A percentile compares a stretch with the other conserved stretches of the same genome.
phyloP scores from a whole-genome alignment of 2,329 filamentous ascomycete genomes.

The Cadophora sp. region DNA sequence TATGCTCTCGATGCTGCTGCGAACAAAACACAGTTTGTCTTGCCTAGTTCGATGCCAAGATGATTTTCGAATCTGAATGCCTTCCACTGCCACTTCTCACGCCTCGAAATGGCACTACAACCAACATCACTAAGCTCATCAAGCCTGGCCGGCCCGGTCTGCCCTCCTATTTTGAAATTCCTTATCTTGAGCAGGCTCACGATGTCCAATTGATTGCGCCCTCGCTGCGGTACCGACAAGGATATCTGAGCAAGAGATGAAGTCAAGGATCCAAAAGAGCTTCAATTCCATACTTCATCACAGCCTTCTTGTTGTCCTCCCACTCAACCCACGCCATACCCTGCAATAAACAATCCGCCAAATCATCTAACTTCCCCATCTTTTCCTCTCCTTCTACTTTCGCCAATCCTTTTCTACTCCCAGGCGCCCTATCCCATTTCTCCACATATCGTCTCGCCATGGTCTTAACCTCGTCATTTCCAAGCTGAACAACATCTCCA shows the following conservation, averaged over 20 bases:
- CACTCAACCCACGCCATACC: conserved; percentile 79
- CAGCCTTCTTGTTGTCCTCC: conserved; percentile 63
- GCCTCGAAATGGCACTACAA: too few species aligned
- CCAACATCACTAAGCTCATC: too few species aligned
- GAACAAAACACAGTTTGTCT: too few species aligned
- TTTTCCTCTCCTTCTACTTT: conserved; percentile 41
- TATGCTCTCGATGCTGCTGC: too few species aligned
- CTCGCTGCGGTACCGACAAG: background rate
- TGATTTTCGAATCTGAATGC: background rate
- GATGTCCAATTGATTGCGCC: too few species aligned
- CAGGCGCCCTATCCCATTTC: conserved; percentile 41
- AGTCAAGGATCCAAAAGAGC: conserved; percentile 36
- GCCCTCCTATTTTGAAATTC: too few species aligned
- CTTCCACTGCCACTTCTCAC: background rate
- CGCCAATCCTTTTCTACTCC: conserved; percentile 40
- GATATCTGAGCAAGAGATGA: background rate
- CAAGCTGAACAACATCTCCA: conserved; percentile 41
- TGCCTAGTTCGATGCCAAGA: background rate
- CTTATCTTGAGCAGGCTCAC: too few species aligned
- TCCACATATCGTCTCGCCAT: conserved; percentile 47
- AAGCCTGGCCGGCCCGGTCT: too few species aligned
- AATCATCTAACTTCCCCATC: conserved; percentile 75
- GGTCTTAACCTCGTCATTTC: conserved; percentile 45
- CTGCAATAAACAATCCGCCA: conserved; percentile 81
- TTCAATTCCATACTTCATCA: conserved; percentile 45